Conservation (phyloP, 305 asterid genomes). For the Vinca major region DNA sequence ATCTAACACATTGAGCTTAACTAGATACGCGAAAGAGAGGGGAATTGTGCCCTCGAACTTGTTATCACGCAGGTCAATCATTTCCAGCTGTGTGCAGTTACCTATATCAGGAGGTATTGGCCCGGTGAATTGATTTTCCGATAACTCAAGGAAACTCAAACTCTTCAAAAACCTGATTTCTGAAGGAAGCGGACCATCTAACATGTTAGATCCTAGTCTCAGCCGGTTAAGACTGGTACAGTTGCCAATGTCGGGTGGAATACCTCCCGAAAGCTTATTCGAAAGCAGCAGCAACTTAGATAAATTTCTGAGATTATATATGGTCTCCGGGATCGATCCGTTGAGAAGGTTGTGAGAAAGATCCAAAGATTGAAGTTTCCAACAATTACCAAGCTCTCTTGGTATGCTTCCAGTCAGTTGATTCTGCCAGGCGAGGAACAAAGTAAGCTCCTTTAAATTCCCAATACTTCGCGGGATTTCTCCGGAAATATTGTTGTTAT, state of each 20-base stretch:
- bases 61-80: slow-evolving; percentile 53
- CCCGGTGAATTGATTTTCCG: slow-evolving; percentile 49
- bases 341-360: slow-evolving; percentile 51
- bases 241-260: slow-evolving; percentile 57
- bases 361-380: slow-evolving; percentile 42
- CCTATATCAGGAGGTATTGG: slow-evolving; percentile 45
- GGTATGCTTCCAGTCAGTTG: slow-evolving; percentile 55
- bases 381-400: too few species aligned
- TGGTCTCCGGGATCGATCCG: slow-evolving; percentile 41
- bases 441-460: slow-evolving; percentile 42
- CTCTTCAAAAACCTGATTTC: slow-evolving; percentile 40
- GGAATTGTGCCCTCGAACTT: slow-evolving; percentile 49
- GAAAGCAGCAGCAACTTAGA: slow-evolving; percentile 54
- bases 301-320: slow-evolving; percentile 50
- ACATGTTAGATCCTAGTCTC: slow-evolving; percentile 45
- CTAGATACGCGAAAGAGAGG: slow-evolving; percentile 38
- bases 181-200: slow-evolving; percentile 42
- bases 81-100: slow-evolving; percentile 44
- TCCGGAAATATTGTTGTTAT: too few species aligned
- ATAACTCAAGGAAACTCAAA: slow-evolving; percentile 34
- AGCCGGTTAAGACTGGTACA: slow-evolving; percentile 47
- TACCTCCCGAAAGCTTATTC: slow-evolving; percentile 47
- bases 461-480: slow-evolving; percentile 50
- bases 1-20: slow-evolving; percentile 47
- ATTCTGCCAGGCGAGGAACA: slow-evolving; percentile 69